phyloP scores from a whole-genome alignment of 2,329 filamentous ascomycete species.

The Diplocarpon mali region DNA sequence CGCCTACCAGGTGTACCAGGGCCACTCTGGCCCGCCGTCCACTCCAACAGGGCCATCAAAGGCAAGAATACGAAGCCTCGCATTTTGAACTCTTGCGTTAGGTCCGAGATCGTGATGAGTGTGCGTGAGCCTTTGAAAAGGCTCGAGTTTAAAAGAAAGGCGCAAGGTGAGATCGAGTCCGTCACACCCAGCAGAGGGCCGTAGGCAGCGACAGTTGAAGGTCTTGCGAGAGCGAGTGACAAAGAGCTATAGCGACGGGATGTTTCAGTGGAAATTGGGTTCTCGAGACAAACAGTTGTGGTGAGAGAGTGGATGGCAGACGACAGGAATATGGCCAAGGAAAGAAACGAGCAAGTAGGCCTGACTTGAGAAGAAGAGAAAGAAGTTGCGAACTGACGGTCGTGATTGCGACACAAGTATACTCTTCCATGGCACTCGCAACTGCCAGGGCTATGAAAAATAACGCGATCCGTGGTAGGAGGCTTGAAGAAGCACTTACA shows the following conservation, averaged over 20 bases:
- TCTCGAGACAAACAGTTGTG: background rate
- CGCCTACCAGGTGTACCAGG: constrained; percentile 13
- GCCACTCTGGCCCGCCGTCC: constrained; percentile 9
- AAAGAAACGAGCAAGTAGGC: background rate
- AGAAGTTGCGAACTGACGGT: background rate
- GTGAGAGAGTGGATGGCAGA: background rate
- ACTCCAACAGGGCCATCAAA: constrained; percentile 8
- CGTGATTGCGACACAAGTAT: background rate
- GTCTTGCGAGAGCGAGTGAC: constrained; percentile 2
- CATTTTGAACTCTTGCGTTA: constrained; percentile 3
- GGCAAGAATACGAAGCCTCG: constrained; percentile 6
- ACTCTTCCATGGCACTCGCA: background rate
- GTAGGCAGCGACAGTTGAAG: background rate
- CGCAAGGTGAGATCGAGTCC: background rate
- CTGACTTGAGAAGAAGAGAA: background rate
- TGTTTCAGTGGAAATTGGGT: constrained; percentile 3
- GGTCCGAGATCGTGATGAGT: background rate
- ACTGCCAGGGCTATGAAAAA: background rate
- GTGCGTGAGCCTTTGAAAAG: background rate
- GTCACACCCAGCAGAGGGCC: background rate
- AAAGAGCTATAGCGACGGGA: constrained; percentile 9
- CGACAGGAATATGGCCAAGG: background rate
- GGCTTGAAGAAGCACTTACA: background rate
- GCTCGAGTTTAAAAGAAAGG: background rate
- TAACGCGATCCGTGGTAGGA: background rate